Evolutionary conservation across 768 basidiomycete genomes (phyloP), one percentile per base, ranked within the genome.

Genomic region (Leccinum truebloodii): DNA sequence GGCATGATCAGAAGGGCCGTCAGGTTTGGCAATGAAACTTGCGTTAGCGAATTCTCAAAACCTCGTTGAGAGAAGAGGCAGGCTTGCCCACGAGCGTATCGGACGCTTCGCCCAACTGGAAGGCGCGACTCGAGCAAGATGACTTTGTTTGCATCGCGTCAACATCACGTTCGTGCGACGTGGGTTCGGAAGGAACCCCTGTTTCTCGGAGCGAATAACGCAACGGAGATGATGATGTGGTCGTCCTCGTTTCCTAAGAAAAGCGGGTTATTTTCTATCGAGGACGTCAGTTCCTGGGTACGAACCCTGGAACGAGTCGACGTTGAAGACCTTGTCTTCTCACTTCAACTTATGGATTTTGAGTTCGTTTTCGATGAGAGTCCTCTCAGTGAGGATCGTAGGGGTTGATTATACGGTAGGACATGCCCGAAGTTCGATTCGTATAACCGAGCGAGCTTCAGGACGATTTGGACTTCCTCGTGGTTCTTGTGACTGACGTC

Each of bases 141-240:
- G 65, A 85, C 84, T 85, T 53, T 72, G 70, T 69, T 87, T 87
- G 77, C 87, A 92, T 28, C 91, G 83, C 34, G 87, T 89, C 34
- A 94, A 80, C 90, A 94, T 92, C 52, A 94, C 92, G 82, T 94
- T 94, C 51, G 87, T 89, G 4, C 92, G 81, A 10, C 87, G 80
- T 6, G 79, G 58, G 64, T 84, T 86, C 14, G 69, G 74, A n/a
- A 94, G 75, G 65, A 94, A 94, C 13, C 92, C 92, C n/a, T 83
- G 71, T n/a, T 72, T 76, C 5, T 72, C 63, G 1, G 88, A 79
- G 22, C 89, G 80, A 13, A 91, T 88, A 6, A 89, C 65, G 7
- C 89, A 6, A 89, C 65, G 7, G 90, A 91, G 34, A 92, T 75
- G 55, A 92, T 81, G 56, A 92, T 85, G 48, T 82, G 80, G 54